phyloP scores from a whole-genome alignment of 1,284 basidiomycete species.

The Rhodotorula mucilaginosa region DNA sequence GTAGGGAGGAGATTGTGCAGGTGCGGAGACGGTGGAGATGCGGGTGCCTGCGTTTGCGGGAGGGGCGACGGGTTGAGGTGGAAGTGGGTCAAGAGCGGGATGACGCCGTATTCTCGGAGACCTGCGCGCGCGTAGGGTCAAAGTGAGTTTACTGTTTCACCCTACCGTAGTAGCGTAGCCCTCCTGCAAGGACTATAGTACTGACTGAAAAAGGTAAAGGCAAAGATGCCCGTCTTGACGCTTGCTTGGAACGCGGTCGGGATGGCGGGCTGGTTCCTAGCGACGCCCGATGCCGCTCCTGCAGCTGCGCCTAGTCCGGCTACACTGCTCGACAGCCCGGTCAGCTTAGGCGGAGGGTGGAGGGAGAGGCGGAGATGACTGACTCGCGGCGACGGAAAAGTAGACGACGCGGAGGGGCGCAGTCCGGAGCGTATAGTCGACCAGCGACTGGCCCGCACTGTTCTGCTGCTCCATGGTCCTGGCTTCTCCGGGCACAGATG shows the following conservation, averaged over 20 bases:
- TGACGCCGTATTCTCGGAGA: conserved; percentile 34
- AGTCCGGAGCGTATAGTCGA: conserved; percentile 35
- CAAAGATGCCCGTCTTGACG: conserved; percentile 35
- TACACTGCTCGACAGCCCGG: neutral
- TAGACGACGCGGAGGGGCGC: conserved; percentile 32
- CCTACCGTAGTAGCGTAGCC: neutral
- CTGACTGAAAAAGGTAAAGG: conserved; percentile 42
- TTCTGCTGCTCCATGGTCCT: neutral
- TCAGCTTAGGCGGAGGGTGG: too few species aligned
- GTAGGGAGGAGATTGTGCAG: conserved; percentile 34
- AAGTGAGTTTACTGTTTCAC: neutral
- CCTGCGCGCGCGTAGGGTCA: conserved; percentile 1
- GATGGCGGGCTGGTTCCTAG: conserved; percentile 32
- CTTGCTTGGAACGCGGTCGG: conserved; percentile 34
- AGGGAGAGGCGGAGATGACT: too few species aligned
- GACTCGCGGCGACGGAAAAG: conserved; percentile 14
- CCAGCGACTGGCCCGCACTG: neutral
- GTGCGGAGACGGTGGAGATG: conserved; percentile 14
- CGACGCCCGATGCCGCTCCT: conserved; percentile 32
- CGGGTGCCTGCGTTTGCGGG: neutral
- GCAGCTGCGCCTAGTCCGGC: conserved; percentile 27
- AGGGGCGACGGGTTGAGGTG: conserved; percentile 28
- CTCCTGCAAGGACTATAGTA: too few species aligned
- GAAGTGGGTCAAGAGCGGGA: conserved; percentile 26
- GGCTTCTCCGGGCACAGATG: neutral